Conservation (phyloP, 2,329 filamentous ascomycete genomes). For the Trichoderma lentiforme region DNA sequence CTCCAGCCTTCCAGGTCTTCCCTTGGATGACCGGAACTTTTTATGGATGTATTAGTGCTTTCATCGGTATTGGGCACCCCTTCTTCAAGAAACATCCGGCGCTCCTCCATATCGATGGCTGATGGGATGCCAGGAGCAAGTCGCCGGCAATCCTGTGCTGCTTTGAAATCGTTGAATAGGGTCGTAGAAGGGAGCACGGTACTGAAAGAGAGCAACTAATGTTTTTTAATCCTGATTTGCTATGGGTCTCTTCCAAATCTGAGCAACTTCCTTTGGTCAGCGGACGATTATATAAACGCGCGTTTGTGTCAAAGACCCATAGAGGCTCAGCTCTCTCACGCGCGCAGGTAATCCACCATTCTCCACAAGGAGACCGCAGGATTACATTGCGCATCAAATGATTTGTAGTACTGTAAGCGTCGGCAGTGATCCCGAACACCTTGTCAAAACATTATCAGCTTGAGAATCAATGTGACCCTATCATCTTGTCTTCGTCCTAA, state of each 20-base stretch:
- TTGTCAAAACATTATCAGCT: neutral
- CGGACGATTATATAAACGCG: neutral
- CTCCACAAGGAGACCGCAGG: neutral
- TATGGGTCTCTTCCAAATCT: neutral
- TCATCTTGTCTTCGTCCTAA: neutral
- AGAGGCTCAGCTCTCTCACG: neutral
- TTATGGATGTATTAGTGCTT: neutral
- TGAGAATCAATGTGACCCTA: neutral
- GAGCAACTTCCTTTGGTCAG: neutral
- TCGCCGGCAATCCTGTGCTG: neutral
- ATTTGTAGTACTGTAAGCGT: neutral
- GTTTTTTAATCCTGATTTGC: neutral
- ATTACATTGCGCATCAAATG: neutral
- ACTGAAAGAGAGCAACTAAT: neutral
- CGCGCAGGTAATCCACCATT: neutral
- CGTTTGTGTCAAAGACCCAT: neutral
- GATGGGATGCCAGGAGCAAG: neutral
- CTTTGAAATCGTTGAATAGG: neutral
- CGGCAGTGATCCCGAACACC: neutral
- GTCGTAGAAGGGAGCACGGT: neutral
- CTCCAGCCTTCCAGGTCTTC: neutral
- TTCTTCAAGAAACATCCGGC: neutral
- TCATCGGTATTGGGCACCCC: neutral
- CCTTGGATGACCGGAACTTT: neutral
- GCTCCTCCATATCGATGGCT: neutral